phyloP scores from a whole-genome alignment of 257 asterid species.

The Cinchona pubescens region DNA sequence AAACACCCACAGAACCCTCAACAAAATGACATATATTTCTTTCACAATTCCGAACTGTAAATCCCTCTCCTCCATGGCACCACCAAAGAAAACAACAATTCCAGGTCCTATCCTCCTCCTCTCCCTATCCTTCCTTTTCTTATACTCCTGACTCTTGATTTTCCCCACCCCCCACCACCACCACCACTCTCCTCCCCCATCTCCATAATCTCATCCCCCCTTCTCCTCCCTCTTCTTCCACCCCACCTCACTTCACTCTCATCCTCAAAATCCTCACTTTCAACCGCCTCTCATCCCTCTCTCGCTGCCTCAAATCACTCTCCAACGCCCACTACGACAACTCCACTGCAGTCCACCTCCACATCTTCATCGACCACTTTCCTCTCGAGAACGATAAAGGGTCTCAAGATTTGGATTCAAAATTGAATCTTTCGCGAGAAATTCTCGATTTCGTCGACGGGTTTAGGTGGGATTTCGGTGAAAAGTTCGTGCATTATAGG shows the following conservation, averaged over 20 bases:
- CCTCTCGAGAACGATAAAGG: conserved; percentile 27
- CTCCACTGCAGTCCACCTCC: conserved; percentile 62
- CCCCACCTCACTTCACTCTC: conserved; percentile 61
- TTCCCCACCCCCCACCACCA: conserved; percentile 36
- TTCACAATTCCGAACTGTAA: no score
- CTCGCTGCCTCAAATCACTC: conserved; percentile 83
- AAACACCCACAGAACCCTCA: no score
- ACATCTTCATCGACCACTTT: conserved; percentile 72
- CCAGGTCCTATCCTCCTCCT: conserved; percentile 37
- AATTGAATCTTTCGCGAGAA: conserved; percentile 46
- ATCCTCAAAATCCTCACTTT: conserved; percentile 80
- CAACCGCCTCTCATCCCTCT: conserved; percentile 72
- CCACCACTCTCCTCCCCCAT: conserved; percentile 28
- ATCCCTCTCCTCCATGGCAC: conserved; percentile 9
- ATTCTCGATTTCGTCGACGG: conserved; percentile 72
- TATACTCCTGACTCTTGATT: conserved; percentile 42
- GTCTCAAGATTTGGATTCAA: conserved; percentile 42
- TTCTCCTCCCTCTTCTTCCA: conserved; percentile 13
- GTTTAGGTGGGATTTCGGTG: conserved; percentile 72
- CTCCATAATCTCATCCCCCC: conserved; percentile 26
- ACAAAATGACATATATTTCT: no score
- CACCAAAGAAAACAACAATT: conserved; percentile 7
- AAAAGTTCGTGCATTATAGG: conserved; percentile 57
- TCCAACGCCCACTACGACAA: conserved; percentile 65
- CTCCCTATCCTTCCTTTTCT: conserved; percentile 44